Conservation (phyloP, 2,329 filamentous ascomycete genomes). For the Diplodia scrobiculata region DNA sequence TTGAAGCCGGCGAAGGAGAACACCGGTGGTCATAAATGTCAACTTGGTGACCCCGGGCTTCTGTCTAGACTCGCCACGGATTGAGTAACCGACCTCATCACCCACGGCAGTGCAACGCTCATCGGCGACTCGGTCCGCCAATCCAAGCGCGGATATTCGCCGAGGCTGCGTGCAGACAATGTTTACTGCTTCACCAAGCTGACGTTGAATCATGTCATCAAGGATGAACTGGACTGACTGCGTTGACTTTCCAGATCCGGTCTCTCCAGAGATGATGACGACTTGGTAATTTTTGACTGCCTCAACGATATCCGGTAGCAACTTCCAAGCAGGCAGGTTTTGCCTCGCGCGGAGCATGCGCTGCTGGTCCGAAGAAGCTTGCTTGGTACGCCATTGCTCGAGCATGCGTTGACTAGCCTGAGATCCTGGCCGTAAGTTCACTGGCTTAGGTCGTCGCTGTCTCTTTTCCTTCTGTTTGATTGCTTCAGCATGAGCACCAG, state of each 20-base stretch:
- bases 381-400: slow-evolving; percentile 68
- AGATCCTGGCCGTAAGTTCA: slow-evolving; percentile 65
- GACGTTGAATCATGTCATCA: slow-evolving; percentile 79
- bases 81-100: slow-evolving; percentile 86
- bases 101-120: slow-evolving; percentile 82
- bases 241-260: slow-evolving; percentile 93
- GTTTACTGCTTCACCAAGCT: slow-evolving; percentile 75
- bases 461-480: slow-evolving; percentile 34
- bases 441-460: slow-evolving; percentile 56
- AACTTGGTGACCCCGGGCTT: slow-evolving; percentile 75
- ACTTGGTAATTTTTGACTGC: slow-evolving; percentile 79
- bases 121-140: slow-evolving; percentile 92
- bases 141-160: slow-evolving; percentile 87
- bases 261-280: slow-evolving; percentile 95
- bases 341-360: slow-evolving; percentile 74
- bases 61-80: slow-evolving; percentile 83
- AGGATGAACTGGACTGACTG: slow-evolving; percentile 95
- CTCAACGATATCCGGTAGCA: slow-evolving; percentile 73
- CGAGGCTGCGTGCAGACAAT: slow-evolving; percentile 96
- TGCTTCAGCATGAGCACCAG: slow-evolving; percentile 40
- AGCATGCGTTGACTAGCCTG: slow-evolving; percentile 61
- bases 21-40: slow-evolving; percentile 94
- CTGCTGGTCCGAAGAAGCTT: slow-evolving; percentile 65
- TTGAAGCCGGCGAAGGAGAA: slow-evolving; percentile 86
- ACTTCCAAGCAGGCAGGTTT: slow-evolving; percentile 82